Conservation (phyloP, 495 filamentous ascomycete species). For the Stereocaulon alpinum region DNA sequence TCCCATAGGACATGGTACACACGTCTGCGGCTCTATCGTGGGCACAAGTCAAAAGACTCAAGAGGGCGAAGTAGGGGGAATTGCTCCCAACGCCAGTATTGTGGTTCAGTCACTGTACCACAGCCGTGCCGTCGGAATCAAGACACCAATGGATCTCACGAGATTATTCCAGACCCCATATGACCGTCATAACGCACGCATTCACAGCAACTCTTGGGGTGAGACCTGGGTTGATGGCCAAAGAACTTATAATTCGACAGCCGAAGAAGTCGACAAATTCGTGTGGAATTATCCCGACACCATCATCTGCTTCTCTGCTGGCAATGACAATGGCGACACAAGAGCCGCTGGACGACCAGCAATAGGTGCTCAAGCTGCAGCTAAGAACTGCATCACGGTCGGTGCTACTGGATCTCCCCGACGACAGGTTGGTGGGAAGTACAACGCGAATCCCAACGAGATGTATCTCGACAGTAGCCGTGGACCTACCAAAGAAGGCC, state of each 20-base stretch:
- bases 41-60: neutral
- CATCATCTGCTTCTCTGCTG: neutral
- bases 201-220: neutral
- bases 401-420: neutral
- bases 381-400: conserved; percentile 7
- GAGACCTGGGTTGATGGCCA: no score
- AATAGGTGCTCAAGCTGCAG: neutral
- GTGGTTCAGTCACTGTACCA: neutral
- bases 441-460: neutral
- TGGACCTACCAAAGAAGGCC: neutral
- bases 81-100: neutral
- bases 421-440: no score
- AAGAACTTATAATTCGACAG: neutral
- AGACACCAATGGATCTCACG: neutral
- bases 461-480: neutral
- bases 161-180: neutral
- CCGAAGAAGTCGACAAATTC: neutral
- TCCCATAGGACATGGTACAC: neutral
- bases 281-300: neutral
- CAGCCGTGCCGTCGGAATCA: neutral
- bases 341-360: neutral
- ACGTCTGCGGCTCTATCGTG: neutral
- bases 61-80: neutral
- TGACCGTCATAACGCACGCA: neutral
- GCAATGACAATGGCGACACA: no score